Evolutionary conservation across 2,329 filamentous ascomycete species (phyloP).

Genomic region (Fusarium tanahbumbuense): DNA sequence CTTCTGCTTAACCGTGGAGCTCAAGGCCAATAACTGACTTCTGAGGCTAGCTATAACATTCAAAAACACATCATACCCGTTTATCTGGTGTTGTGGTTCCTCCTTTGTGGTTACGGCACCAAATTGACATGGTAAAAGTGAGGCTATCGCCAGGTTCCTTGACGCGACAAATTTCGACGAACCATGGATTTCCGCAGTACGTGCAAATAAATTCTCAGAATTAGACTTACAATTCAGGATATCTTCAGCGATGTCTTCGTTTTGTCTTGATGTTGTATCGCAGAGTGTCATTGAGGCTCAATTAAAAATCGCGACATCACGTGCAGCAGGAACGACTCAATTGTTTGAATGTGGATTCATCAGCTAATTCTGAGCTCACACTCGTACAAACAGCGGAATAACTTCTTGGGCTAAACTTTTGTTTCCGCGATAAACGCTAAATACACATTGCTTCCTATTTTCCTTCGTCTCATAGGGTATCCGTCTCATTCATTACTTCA

Average conservation of each 20-base stretch:
- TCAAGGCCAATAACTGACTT: background rate
- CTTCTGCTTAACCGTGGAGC: background rate
- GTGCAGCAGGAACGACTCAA: background rate
- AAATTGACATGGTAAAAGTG: background rate
- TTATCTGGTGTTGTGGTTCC: background rate
- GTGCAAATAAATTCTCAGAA: background rate
- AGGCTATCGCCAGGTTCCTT: background rate
- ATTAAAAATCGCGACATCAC: background rate
- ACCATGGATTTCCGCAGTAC: background rate
- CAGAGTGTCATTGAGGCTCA: background rate
- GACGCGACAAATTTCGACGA: background rate
- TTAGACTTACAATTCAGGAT: accelerated
- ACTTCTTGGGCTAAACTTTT: background rate
- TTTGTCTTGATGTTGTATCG: background rate
- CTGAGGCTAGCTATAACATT: background rate
- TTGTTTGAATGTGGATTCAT: background rate
- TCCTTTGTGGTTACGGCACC: background rate
- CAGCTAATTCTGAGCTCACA: background rate
- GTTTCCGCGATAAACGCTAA: conserved; percentile 28
- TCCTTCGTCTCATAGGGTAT: conserved; percentile 25
- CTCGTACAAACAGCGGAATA: background rate
- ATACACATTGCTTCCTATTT: conserved; percentile 5
- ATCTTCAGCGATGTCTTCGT: background rate
- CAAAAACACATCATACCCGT: background rate
- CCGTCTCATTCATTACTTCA: conserved; percentile 22